Base-by-base conservation (phyloP, 2,329 filamentous ascomycete genomes). In the Colletotrichum tanaceti region DNA sequence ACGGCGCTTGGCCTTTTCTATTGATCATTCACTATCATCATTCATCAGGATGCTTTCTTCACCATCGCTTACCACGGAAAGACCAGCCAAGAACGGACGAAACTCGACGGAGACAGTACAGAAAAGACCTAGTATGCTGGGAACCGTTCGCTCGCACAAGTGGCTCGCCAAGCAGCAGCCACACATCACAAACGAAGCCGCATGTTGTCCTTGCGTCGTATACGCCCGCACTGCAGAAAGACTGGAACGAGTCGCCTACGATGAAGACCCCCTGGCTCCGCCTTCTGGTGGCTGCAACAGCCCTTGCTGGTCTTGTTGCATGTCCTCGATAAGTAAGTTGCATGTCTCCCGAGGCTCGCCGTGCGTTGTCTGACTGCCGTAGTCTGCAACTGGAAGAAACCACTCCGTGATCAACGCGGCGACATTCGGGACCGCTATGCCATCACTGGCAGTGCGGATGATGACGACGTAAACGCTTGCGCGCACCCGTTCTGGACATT, bases 141-240 rank as follows among this genome's bases (percentile, higher is more conserved):
- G 57, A 9, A 38, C 46, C 2, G 58, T 62, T 41, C 58, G 47
- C 22, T 54, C 58, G 38, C 58, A 62, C 38, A 39, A 62, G 7
- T 62, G 58, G 58, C 46, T 62, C 11, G 47, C 44, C 18, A 53
- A 62, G 32, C 57, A 62, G 32, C 38, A 20, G 28, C 58, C 38
- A 20, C 32, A 62, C 43, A 28, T 32, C 16, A 54, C 57, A 20
- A 60, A 35, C 39, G 39, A 54, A 41, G 50, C 44, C 28, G 39
- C 41, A 14, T 64, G 53, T 43, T 68, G 61, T 22, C 54, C 65
- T 54, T 58, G 65, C 49, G 13, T 49, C 4, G 47, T 49, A 9
- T 68, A 68, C 49, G 61, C 53, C 22, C 54, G 57, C 20, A 68
- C 65, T 9, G 65, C 54, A 16, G 65, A 65, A 43, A 68, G 39